Evolutionary conservation across 1,139 yeast species (phyloP).

Genomic region (Candida smagusa): DNA sequence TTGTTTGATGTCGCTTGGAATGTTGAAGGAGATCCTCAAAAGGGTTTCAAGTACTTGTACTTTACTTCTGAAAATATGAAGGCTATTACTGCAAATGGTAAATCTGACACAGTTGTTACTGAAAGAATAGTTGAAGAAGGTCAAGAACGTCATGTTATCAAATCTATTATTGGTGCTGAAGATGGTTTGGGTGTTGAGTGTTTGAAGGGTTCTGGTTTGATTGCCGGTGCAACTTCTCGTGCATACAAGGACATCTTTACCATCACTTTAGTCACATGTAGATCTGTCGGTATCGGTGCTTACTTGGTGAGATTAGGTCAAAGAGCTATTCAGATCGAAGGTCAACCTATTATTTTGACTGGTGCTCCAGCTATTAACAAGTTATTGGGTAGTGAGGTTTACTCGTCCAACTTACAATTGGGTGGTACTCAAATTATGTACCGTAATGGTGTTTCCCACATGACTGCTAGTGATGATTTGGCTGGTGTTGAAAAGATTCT

Average conservation of each 20-base stretch:
- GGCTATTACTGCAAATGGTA: conserved; percentile 56
- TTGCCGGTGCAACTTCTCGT: conserved; percentile 97
- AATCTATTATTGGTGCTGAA: conserved; percentile 86
- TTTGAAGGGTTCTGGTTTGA: conserved; percentile 94
- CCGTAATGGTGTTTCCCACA: conserved; percentile 94
- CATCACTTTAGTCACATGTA: conserved; percentile 91
- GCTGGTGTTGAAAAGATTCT: conserved; percentile 94
- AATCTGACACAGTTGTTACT: conserved; percentile 62
- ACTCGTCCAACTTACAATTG: conserved; percentile 91
- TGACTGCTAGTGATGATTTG: conserved; percentile 92
- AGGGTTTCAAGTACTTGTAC: conserved; percentile 89
- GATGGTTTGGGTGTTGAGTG: conserved; percentile 98
- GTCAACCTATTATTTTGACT: conserved; percentile 95
- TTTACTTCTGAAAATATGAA: conserved; percentile 67
- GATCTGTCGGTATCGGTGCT: conserved; percentile 99
- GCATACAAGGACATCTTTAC: conserved; percentile 98
- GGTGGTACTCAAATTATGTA: conserved; percentile 99
- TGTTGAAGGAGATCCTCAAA: conserved; percentile 65
- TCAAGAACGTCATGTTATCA: conserved; percentile 75
- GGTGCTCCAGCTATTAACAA: conserved; percentile 99
- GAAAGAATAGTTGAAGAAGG: conserved; percentile 84
- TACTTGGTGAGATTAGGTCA: conserved; percentile 96
- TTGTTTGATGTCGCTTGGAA: conserved; percentile 92
- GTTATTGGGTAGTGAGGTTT: conserved; percentile 92
- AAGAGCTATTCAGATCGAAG: conserved; percentile 97